phyloP scores from a whole-genome alignment of 2,329 filamentous ascomycete genomes.

The Fusarium anguioides region DNA sequence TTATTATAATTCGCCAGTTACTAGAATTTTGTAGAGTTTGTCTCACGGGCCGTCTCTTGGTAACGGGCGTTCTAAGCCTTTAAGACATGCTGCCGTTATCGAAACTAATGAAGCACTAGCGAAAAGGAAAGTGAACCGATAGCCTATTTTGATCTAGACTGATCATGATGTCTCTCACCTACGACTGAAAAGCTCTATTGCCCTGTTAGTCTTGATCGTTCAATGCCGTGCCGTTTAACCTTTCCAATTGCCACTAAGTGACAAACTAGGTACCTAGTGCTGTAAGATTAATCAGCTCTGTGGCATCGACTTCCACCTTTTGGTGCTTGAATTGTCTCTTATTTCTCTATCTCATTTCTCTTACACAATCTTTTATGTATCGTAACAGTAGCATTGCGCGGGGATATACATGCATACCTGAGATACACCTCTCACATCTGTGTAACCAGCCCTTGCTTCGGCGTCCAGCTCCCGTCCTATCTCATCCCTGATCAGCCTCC shows the following conservation, averaged over 20 bases:
- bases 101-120: neutral
- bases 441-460: constrained; percentile 8
- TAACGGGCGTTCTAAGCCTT: neutral
- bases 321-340: neutral
- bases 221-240: constrained; percentile 7
- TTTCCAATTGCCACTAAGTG: constrained; percentile 24
- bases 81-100: too few relatives aligned
- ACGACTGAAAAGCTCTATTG: constrained; percentile 7
- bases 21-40: neutral
- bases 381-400: neutral
- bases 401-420: constrained; percentile 3
- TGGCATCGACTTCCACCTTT: neutral
- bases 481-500: constrained; percentile 12
- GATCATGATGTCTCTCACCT: constrained; percentile 1
- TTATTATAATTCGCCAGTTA: neutral
- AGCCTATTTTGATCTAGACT: constrained; percentile 10
- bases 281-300: constrained; percentile 30
- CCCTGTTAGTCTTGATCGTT: neutral
- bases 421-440: constrained; percentile 6
- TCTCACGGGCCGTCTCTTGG: neutral
- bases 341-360: neutral
- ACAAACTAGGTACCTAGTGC: neutral
- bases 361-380: neutral
- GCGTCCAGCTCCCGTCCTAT: neutral
- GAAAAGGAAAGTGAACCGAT: constrained; percentile 3